Base-by-base conservation (phyloP, 768 basidiomycete genomes). In the Podaxis mareebaensis region DNA sequence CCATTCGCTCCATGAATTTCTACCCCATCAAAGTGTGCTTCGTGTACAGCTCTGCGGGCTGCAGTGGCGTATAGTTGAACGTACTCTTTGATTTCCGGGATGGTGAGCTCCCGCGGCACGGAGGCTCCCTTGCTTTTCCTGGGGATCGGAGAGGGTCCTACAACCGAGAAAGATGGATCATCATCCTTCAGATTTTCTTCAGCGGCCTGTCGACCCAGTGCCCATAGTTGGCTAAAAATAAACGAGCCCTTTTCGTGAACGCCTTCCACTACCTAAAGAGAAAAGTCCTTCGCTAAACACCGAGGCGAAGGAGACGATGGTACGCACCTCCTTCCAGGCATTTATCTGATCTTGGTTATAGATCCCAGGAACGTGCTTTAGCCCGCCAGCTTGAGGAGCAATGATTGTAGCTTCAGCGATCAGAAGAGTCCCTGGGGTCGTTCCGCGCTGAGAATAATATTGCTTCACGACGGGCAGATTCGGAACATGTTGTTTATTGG, bases 1-100 rank as follows among this genome's bases (percentile, higher is more conserved):
- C 78, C 75, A 70, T 73, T 65, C 69, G 77, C 79, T 62, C 71
- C 71, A 60, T 78, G 79, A 55, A 81, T 66, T 77, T 79, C 78
- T 65, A 81, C 55, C 49, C 88, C 89, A 64, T 90, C 88, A 64
- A 91, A 91, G 0, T 87, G 89, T 28, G 89, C 88, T 24, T 68
- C 67, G 52, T 88, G 76, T 7, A 85, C 85, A 60, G 64, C 64
- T n/a, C 65, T 83, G 28, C 74, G 73, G 2, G 89, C 86, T 2
- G 84, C 86, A n/a, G 77, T 73, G 8, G 76, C 82, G 66, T 81
- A 89, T 11, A 81, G 71, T 17, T 72, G 30, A n/a, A 82, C 69
- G 59, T 82, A 81, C 58, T 85, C 80, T 46, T 75, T 68, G 58
- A 88, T 81, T 44, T 85, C 86, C 0, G 69, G 71, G 1, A 68